phyloP scores from a whole-genome alignment of 2,329 filamentous ascomycete genomes.

The Aspergillus candidus region DNA sequence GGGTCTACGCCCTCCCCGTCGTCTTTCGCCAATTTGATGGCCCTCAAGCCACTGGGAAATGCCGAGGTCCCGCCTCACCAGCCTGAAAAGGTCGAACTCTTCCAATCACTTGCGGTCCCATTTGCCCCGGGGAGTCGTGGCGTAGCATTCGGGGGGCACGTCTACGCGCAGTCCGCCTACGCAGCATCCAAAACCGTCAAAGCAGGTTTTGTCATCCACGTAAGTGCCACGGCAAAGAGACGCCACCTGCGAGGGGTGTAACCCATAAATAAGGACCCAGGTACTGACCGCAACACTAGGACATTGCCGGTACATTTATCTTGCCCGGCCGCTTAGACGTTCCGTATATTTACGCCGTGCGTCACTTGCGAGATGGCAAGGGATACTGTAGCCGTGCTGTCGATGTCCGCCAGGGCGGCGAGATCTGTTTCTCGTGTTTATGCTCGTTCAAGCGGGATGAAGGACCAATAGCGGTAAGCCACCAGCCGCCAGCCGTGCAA shows the following conservation, averaged over 20 bases:
- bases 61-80: conserved; percentile 8
- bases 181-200: conserved; percentile 50
- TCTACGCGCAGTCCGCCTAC: conserved; percentile 53
- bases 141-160: conserved; percentile 51
- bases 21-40: conserved; percentile 29
- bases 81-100: conserved; percentile 25
- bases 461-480: conserved; percentile 18
- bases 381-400: conserved; percentile 49
- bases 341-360: conserved; percentile 48
- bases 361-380: conserved; percentile 46
- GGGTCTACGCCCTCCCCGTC: conserved; percentile 9
- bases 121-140: conserved; percentile 40
- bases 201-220: conserved; percentile 48
- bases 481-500: conserved; percentile 26
- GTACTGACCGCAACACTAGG: conserved; percentile 26
- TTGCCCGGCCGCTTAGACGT: conserved; percentile 42
- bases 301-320: conserved; percentile 50
- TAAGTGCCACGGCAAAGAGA: conserved; percentile 22
- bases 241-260: no score
- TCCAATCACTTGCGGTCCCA: conserved; percentile 24
- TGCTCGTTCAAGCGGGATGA: conserved; percentile 49
- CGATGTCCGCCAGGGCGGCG: conserved; percentile 45
- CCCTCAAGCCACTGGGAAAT: conserved; percentile 22
- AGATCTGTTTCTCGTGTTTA: conserved; percentile 48
- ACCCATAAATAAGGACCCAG: not conserved